These are phyloP conservation scores for Dactylorhiza incarnata DNA, from an alignment of 106 monocot species.

Conservation along the genomic window DNA sequence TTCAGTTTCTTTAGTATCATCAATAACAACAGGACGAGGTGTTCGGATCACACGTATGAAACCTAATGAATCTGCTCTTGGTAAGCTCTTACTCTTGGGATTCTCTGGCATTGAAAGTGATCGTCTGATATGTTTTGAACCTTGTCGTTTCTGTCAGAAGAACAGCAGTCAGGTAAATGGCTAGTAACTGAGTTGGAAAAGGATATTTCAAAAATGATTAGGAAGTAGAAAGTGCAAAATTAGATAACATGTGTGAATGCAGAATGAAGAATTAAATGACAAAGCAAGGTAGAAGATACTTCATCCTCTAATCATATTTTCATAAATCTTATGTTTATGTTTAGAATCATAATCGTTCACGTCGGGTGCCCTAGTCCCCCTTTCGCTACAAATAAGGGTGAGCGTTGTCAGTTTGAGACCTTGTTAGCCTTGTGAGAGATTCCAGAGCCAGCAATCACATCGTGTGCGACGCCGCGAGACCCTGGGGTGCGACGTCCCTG, in stretches of 20 bases:
- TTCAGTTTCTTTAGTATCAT: slow-evolving; percentile 23
- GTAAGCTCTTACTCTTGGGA: slow-evolving; percentile 48
- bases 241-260: background rate
- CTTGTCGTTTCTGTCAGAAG: slow-evolving; percentile 38
- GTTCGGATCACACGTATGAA: slow-evolving; percentile 74
- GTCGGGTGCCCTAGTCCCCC: too few relatives aligned
- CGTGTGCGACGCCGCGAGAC: too few relatives aligned
- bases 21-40: slow-evolving; percentile 52
- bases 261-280: background rate
- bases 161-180: background rate
- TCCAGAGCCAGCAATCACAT: too few relatives aligned
- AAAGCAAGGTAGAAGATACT: background rate
- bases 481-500: too few relatives aligned
- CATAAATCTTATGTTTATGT: too few relatives aligned
- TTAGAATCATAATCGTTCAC: too few relatives aligned
- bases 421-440: too few relatives aligned
- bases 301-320: too few relatives aligned
- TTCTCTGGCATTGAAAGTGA: slow-evolving; percentile 83
- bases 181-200: background rate
- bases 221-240: background rate
- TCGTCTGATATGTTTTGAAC: slow-evolving; percentile 52
- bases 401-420: too few relatives aligned
- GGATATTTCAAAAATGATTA: too few relatives aligned
- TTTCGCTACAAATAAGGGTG: too few relatives aligned
- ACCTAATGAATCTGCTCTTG: slow-evolving; percentile 45